Evolutionary conservation across 768 basidiomycete genomes (phyloP).

Genomic region (Lactarius pseudohatsudake): DNA sequence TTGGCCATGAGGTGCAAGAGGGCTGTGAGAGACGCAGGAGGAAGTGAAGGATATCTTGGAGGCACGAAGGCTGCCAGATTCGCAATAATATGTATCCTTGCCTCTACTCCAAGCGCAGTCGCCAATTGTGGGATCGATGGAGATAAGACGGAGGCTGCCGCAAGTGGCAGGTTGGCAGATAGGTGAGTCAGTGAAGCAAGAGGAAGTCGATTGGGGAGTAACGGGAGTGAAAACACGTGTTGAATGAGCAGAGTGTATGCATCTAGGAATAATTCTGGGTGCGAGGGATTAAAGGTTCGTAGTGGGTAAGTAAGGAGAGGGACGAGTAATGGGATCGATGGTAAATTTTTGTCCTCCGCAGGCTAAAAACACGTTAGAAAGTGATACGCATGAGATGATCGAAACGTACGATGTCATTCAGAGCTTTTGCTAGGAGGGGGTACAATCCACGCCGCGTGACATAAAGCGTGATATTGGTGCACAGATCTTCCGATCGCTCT

Average conservation of each 20-base stretch:
- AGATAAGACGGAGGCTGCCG: conserved; percentile 38
- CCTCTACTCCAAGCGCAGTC: conserved; percentile 30
- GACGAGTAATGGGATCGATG: conserved; percentile 50
- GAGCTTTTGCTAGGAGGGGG: conserved; percentile 41
- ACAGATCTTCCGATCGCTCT: conserved; percentile 15
- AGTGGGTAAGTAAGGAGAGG: conserved; percentile 70
- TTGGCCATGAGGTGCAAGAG: conserved; percentile 56
- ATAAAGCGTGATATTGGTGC: conserved; percentile 9
- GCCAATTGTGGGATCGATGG: conserved; percentile 30
- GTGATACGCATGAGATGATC: not conserved
- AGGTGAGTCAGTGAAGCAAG: conserved; percentile 61
- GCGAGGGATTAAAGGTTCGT: conserved; percentile 23
- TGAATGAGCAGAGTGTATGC: conserved; percentile 20
- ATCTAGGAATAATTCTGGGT: conserved; percentile 17
- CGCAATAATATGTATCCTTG: conserved; percentile 63
- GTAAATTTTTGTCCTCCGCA: conserved; percentile 54
- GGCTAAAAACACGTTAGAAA: conserved; percentile 42
- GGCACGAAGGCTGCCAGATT: conserved; percentile 67
- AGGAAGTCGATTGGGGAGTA: conserved; percentile 76
- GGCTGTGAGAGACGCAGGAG: conserved; percentile 44
- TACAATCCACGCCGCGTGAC: conserved; percentile 15
- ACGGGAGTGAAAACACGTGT: conserved; percentile 45
- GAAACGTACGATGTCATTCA: conserved; percentile 50
- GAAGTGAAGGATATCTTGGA: conserved; percentile 56
- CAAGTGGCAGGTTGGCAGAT: conserved; percentile 62